phyloP scores from a whole-genome alignment of 176 grass and related monocot species.

The Bothriochloa decipiens region DNA sequence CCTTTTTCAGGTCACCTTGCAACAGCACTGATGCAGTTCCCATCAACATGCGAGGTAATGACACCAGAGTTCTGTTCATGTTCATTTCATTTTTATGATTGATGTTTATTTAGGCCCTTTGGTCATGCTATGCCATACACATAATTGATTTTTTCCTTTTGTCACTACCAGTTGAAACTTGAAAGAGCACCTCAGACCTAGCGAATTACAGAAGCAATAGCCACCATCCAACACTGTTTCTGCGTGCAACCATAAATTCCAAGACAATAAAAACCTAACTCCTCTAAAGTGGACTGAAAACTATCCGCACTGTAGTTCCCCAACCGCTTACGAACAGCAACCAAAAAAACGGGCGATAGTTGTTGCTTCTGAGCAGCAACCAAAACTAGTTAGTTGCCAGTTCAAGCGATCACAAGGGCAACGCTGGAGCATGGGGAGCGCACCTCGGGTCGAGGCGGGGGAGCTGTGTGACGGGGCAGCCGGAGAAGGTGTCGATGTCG shows the following conservation, averaged over 20 bases:
- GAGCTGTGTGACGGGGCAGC: slow-evolving; percentile 42
- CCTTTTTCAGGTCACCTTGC: neutral
- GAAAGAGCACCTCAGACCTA: neutral
- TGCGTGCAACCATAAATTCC: neutral
- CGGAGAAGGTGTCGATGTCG: slow-evolving; percentile 64
- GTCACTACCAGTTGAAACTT: neutral
- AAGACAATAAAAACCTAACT: neutral
- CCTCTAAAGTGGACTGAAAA: neutral
- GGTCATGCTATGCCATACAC: neutral
- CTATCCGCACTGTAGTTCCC: neutral
- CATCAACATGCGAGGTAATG: neutral
- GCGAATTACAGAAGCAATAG: neutral
- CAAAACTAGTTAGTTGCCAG: neutral
- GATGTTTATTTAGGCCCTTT: neutral
- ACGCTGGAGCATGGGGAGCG: neutral
- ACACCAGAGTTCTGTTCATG: neutral
- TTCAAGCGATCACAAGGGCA: neutral
- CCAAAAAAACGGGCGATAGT: neutral
- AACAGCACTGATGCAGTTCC: neutral
- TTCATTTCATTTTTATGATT: neutral
- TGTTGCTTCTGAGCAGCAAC: neutral
- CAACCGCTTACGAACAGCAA: no score
- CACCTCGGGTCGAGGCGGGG: slow-evolving; percentile 65
- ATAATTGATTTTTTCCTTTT: neutral
- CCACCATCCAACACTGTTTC: neutral